Evolutionary conservation across 768 basidiomycete species (phyloP), one percentile per base, ranked within the genome.

Genomic region (Podaxis sp.): DNA sequence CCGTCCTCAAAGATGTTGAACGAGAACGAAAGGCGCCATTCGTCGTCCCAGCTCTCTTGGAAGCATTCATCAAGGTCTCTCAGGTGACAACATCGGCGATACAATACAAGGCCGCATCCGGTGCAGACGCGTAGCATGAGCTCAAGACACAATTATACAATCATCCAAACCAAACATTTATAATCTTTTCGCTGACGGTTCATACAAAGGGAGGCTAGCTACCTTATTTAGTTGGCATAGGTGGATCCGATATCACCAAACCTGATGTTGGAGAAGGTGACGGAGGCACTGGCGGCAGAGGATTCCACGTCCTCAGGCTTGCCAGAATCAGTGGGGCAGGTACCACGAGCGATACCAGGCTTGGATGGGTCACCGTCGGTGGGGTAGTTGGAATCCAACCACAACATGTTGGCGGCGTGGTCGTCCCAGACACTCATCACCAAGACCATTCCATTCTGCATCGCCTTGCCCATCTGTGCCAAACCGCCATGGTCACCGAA

Each of bases 1-100:
- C 68, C 12, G 70, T 73, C 13, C 65, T 87, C 63, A 68, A 66
- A 52, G 85, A 86, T 22, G 73, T 88, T 15, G 73, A 80, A 64
- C 72, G 76, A 51, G 86, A 88, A 68, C 79, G 80, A 57, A 73
- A 70, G 57, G 69, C 75, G 60, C 86, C 86, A 15, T 88, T 87
- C 64, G 74, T 87, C 44, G 84, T 85, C 4, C 85, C 84, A 17
- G 82, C 80, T 11, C 69, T 88, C 65, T 70, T 86, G 62, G 82
- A 83, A 9, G 82, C 84, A 12, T 86, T 87, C 59, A 61, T 82
- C 17, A 71, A 71, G 26, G 75, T 87, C 53, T 82, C 84, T 19
- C 79, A 79, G 59, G 66, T 82, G 63, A 78, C 80, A 15, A 77
- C 77, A 15, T 68, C 66, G 58, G 72, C 67, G 17, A 61, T 74